Conservation (phyloP, 2,329 filamentous ascomycete species). For the Aspergillus glaucus region DNA sequence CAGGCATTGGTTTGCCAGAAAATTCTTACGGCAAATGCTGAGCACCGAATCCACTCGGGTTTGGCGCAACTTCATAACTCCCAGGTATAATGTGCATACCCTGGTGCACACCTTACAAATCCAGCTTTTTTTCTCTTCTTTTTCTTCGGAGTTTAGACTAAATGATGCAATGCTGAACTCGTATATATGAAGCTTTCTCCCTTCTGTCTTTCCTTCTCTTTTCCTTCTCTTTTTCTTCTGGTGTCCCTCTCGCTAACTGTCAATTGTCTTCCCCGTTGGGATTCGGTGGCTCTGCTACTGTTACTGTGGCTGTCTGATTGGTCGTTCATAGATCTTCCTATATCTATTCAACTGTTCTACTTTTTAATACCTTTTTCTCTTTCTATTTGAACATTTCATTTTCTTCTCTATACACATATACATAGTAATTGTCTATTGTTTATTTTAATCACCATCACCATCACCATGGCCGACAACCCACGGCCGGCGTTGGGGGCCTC, state of each 20-base stretch:
- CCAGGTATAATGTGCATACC: neutral
- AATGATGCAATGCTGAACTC: neutral
- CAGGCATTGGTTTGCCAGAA: no score
- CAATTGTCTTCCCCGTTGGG: neutral
- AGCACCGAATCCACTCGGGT: neutral
- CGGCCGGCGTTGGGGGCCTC: neutral
- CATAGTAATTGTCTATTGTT: neutral
- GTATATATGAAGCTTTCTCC: neutral
- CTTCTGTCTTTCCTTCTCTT: neutral
- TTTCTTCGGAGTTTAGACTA: neutral
- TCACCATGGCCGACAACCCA: constrained; percentile 1
- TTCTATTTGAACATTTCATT: neutral
- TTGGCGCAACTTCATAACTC: neutral
- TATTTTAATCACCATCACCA: neutral
- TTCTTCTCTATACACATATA: neutral
- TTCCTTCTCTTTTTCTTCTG: neutral
- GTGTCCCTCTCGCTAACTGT: neutral
- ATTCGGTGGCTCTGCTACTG: no score
- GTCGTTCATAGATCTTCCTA: no score
- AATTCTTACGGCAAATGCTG: no score
- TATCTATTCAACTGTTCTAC: no score
- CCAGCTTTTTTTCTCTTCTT: neutral
- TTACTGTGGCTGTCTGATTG: no score
- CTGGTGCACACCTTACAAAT: neutral
- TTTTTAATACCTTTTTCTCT: no score